Conservation (phyloP, 2,329 filamentous ascomycete species). For the Aspergillus pseudoterreus region DNA sequence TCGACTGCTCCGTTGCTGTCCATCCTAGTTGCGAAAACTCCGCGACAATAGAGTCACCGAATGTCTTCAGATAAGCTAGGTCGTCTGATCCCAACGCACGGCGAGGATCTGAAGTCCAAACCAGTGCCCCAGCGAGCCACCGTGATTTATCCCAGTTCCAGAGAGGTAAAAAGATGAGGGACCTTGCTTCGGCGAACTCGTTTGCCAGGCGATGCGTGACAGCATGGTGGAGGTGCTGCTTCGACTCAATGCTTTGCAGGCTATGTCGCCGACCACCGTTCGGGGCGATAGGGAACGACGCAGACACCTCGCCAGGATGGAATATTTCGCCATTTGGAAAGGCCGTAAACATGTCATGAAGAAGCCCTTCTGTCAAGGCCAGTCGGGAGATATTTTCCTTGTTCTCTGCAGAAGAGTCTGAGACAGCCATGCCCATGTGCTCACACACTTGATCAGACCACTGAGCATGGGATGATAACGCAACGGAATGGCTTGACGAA, state of each 20-base stretch:
- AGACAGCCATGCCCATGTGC: slow-evolving; percentile 7
- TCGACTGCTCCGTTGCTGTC: slow-evolving; percentile 41
- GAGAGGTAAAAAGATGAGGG: slow-evolving; percentile 28
- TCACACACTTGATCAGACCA: slow-evolving; percentile 16
- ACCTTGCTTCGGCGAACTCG: slow-evolving; percentile 22
- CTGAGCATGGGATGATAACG: slow-evolving; percentile 6
- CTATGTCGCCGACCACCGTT: neutral
- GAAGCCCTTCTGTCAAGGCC: slow-evolving; percentile 11
- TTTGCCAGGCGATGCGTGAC: slow-evolving; percentile 12
- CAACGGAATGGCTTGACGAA: slow-evolving; percentile 5
- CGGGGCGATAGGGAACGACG: neutral
- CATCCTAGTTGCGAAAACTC: slow-evolving; percentile 34
- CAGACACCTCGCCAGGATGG: slow-evolving; percentile 2
- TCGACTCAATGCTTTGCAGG: slow-evolving; percentile 1
- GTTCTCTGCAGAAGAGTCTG: neutral
- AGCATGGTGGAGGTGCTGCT: slow-evolving; percentile 2
- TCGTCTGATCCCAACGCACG: slow-evolving; percentile 22
- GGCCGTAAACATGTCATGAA: slow-evolving; percentile 15
- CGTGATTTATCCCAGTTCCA: slow-evolving; percentile 33
- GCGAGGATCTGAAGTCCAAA: slow-evolving; percentile 24
- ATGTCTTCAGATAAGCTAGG: slow-evolving; percentile 32
- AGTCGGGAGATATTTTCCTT: neutral
- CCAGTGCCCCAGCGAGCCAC: slow-evolving; percentile 30
- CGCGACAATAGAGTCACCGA: slow-evolving; percentile 32
- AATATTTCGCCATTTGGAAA: slow-evolving; percentile 16